phyloP scores from a whole-genome alignment of 2,329 filamentous ascomycete species.

The Chaetomium olivaceum region DNA sequence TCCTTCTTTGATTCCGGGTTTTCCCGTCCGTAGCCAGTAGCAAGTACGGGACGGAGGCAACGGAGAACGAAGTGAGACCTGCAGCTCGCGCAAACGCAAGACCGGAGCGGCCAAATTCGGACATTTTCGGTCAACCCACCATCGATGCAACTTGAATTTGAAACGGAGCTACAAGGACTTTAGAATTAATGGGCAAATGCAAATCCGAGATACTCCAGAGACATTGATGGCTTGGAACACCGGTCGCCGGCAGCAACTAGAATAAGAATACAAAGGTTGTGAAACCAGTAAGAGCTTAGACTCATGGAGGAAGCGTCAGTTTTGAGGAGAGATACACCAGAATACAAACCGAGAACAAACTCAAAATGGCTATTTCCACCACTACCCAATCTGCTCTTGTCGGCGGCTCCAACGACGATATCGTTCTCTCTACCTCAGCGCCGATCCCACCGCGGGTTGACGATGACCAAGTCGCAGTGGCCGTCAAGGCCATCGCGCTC shows the following conservation, averaged over 20 bases:
- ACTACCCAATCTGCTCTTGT: background rate
- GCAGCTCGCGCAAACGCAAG: background rate
- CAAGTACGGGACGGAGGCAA: background rate
- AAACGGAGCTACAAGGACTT: background rate
- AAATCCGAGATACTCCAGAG: background rate
- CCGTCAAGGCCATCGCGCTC: conserved; percentile 36
- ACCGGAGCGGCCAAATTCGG: background rate
- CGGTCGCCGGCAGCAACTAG: background rate
- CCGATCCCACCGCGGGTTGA: background rate
- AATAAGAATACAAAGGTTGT: background rate
- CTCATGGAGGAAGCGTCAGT: background rate
- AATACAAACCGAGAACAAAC: background rate
- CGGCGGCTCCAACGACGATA: background rate
- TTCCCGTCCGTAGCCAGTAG: background rate
- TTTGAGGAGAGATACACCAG: background rate
- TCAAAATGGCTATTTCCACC: background rate
- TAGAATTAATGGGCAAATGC: background rate
- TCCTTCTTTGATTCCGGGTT: background rate
- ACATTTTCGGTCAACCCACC: background rate
- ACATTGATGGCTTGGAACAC: background rate
- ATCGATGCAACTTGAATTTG: background rate
- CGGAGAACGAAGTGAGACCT: background rate
- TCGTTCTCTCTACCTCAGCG: background rate
- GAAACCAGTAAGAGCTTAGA: background rate
- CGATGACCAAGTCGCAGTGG: background rate